Evolutionary conservation across 2,329 filamentous ascomycete genomes (phyloP).

Genomic region (Diplodia scrobiculata): DNA sequence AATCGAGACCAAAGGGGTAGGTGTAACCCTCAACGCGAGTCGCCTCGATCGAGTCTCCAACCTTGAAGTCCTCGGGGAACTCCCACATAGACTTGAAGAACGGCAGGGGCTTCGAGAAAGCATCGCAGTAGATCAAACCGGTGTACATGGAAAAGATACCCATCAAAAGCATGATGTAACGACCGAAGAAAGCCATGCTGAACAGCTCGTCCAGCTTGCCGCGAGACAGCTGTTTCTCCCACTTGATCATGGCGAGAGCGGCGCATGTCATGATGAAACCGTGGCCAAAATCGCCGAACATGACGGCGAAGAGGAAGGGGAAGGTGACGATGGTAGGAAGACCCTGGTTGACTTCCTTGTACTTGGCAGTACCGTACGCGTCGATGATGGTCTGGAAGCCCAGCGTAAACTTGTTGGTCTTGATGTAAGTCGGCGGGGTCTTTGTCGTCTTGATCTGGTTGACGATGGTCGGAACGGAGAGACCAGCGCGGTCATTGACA

Average conservation of each 20-base stretch:
- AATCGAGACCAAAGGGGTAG: constrained; percentile 94
- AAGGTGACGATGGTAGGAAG: constrained; percentile 96
- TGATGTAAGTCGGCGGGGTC: constrained; percentile 94
- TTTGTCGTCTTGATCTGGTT: constrained; percentile 97
- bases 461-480: constrained; percentile 97
- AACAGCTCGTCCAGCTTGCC: constrained; percentile 97
- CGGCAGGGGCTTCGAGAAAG: constrained; percentile 90
- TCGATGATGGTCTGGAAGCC: constrained; percentile 99
- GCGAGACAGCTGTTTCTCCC: constrained; percentile 76
- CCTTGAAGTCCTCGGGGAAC: constrained; percentile 70
- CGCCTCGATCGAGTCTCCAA: constrained; percentile 66
- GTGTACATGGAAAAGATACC: constrained; percentile 96
- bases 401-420: constrained; percentile 97
- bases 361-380: constrained; percentile 95
- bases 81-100: constrained; percentile 89
- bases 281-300: constrained; percentile 98
- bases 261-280: constrained; percentile 84
- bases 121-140: constrained; percentile 95
- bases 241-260: constrained; percentile 92
- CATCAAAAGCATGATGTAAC: constrained; percentile 99
- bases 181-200: constrained; percentile 97
- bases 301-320: constrained; percentile 99
- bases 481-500: constrained; percentile 90
- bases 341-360: constrained; percentile 94
- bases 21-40: constrained; percentile 70